These are phyloP conservation scores for Lactarius hengduanensis DNA, from an alignment of 768 basidiomycete genomes.

Conservation along the genomic window DNA sequence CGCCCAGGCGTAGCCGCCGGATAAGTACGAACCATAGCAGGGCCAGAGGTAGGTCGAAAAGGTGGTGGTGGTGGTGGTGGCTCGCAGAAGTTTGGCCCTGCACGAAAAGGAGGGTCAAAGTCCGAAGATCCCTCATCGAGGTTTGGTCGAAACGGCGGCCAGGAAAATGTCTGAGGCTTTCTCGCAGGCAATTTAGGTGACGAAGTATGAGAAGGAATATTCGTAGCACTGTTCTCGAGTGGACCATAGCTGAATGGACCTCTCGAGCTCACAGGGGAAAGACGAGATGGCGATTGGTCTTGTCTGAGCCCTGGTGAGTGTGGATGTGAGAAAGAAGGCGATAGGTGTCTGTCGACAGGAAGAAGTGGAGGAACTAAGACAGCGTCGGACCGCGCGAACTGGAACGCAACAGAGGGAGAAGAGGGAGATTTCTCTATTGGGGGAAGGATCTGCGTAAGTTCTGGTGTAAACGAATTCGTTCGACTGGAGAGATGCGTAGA, in stretches of 20 bases:
- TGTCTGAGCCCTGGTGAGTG: slow-evolving; percentile 15
- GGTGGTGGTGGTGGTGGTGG: slow-evolving; percentile 13
- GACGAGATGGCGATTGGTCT: slow-evolving; percentile 18
- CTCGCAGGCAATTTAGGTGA: slow-evolving; percentile 17
- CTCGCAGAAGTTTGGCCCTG: slow-evolving; percentile 20
- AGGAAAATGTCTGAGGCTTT: slow-evolving; percentile 19
- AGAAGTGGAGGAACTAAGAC: neutral
- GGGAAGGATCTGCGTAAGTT: neutral
- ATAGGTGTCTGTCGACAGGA: slow-evolving; percentile 13
- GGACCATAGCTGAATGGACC: slow-evolving; percentile 18
- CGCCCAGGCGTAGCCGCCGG: neutral
- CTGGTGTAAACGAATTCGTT: neutral
- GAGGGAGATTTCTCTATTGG: slow-evolving; percentile 5
- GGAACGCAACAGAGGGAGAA: neutral
- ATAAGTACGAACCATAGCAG: slow-evolving; percentile 2
- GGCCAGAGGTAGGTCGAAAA: slow-evolving; percentile 14
- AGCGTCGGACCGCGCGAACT: neutral
- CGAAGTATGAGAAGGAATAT: slow-evolving; percentile 14
- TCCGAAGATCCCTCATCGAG: slow-evolving; percentile 13
- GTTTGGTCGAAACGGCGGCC: slow-evolving; percentile 24
- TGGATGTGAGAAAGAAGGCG: slow-evolving; percentile 15
- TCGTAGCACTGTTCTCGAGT: slow-evolving; percentile 18
- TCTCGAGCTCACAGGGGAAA: slow-evolving; percentile 20
- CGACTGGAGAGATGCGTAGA: neutral
- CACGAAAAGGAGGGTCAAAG: slow-evolving; percentile 25